These are phyloP conservation scores for Lentinula guzmanii DNA, from an alignment of 768 basidiomycete species.

Conservation along the genomic window DNA sequence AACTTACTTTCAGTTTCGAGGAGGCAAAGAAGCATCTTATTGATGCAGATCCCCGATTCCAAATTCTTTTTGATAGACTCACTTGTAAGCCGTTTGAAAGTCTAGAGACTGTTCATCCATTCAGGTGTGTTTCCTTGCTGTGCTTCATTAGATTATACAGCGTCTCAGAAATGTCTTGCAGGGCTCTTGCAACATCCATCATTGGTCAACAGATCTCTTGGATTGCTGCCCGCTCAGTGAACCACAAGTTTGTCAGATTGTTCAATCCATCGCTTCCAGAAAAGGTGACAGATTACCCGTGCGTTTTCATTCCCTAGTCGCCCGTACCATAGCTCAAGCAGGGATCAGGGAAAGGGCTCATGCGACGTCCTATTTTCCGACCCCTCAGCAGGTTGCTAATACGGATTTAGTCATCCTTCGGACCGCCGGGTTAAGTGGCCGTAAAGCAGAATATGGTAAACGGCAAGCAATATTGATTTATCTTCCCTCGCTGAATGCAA, in stretches of 20 bases:
- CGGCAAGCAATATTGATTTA: neutral
- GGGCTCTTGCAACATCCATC: slow-evolving; percentile 68
- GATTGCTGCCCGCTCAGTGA: slow-evolving; percentile 81
- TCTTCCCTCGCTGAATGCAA: neutral
- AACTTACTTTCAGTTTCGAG: slow-evolving; percentile 71
- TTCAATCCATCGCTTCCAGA: slow-evolving; percentile 74
- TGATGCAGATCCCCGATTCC: slow-evolving; percentile 62
- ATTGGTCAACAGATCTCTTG: slow-evolving; percentile 81
- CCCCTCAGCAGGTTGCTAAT: slow-evolving; percentile 58
- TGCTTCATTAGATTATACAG: neutral
- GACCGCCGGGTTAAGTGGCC: slow-evolving; percentile 68
- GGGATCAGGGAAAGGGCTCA: slow-evolving; percentile 4
- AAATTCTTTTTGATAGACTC: slow-evolving; percentile 56
- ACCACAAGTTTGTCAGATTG: slow-evolving; percentile 70
- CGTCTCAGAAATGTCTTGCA: slow-evolving; percentile 21
- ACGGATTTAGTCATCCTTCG: slow-evolving; percentile 56
- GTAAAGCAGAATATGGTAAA: slow-evolving; percentile 90
- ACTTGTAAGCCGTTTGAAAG: slow-evolving; percentile 74
- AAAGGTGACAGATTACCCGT: slow-evolving; percentile 48
- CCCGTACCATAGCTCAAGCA: slow-evolving; percentile 8
- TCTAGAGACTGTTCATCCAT: slow-evolving; percentile 75
- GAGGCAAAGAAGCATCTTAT: slow-evolving; percentile 72
- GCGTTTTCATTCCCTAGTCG: slow-evolving; percentile 15
- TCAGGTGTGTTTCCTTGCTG: slow-evolving; percentile 42
- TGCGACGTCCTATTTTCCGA: slow-evolving; percentile 57